These are phyloP conservation scores for Apophysomyces elegans DNA, from an alignment of 371 early-diverging fungal species.

Conservation along the genomic window DNA sequence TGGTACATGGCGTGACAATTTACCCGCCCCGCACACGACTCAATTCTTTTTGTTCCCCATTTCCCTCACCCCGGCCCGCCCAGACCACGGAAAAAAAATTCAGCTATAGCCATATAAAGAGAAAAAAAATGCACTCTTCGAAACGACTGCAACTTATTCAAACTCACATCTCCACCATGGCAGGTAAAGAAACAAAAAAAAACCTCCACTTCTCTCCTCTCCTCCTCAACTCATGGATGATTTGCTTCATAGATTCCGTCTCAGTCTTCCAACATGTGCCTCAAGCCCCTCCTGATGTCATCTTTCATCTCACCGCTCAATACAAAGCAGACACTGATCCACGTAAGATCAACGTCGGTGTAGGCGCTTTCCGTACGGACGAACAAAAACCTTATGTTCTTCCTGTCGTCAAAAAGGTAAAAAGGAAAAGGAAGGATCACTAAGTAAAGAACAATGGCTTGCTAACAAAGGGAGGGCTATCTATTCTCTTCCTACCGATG, in stretches of 20 bases:
- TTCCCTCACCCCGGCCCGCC: constrained; percentile 7
- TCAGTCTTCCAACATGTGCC: constrained; percentile 71
- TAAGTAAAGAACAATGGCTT: not conserved
- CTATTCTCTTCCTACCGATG: not conserved
- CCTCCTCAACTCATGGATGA: not conserved
- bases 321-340: constrained; percentile 82
- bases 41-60: no score
- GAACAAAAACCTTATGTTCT: constrained; percentile 94
- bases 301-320: constrained; percentile 83
- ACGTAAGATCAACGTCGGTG: constrained; percentile 92
- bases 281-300: constrained; percentile 88
- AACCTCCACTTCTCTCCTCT: not conserved
- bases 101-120: constrained; percentile 2
- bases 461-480: not conserved
- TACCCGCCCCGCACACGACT: no score
- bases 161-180: constrained; percentile 20
- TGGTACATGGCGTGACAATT: not conserved
- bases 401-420: constrained; percentile 90
- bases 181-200: constrained; percentile 6
- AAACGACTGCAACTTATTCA: constrained; percentile 26
- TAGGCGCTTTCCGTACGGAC: constrained; percentile 95
- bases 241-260: constrained; percentile 4
- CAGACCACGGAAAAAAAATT: constrained; percentile 12
- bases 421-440: no score
- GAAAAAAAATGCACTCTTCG: constrained; percentile 18